phyloP scores from a whole-genome alignment of 2,329 filamentous ascomycete species.

The Stachybotrys chlorohalonatus region DNA sequence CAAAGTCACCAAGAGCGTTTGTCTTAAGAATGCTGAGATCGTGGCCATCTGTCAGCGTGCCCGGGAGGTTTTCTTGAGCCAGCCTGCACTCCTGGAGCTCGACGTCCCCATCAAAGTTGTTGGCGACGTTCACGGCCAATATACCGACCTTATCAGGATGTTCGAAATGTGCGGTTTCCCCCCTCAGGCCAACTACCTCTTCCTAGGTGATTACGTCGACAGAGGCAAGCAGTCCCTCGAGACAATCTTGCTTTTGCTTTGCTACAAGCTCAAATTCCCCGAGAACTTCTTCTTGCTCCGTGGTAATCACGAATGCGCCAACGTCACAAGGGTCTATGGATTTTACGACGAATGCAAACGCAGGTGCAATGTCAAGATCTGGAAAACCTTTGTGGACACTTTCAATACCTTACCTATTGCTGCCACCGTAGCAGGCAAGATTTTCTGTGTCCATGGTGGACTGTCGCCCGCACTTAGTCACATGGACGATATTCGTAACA shows the following conservation, averaged over 20 bases:
- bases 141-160: slow-evolving; percentile 90
- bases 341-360: slow-evolving; percentile 99
- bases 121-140: slow-evolving; percentile 93
- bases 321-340: slow-evolving; percentile 89
- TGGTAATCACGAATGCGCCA: slow-evolving; percentile 95
- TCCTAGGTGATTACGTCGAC: slow-evolving; percentile 93
- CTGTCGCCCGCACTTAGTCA: slow-evolving; percentile 85
- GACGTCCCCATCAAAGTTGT: slow-evolving; percentile 96
- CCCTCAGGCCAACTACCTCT: slow-evolving; percentile 83
- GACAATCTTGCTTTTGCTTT: slow-evolving; percentile 84
- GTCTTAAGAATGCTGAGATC: slow-evolving; percentile 95
- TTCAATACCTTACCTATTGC: slow-evolving; percentile 96
- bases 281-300: slow-evolving; percentile 95
- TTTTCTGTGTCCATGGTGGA: slow-evolving; percentile 94
- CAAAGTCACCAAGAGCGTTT: slow-evolving; percentile 96
- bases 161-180: slow-evolving; percentile 99
- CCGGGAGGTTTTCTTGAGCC: slow-evolving; percentile 80
- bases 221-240: slow-evolving; percentile 92
- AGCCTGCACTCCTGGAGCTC: slow-evolving; percentile 85
- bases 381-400: slow-evolving; percentile 96
- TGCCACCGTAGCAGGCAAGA: slow-evolving; percentile 93
- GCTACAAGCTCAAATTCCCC: slow-evolving; percentile 95
- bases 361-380: slow-evolving; percentile 91
- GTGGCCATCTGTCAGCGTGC: slow-evolving; percentile 85
- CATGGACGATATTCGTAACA: slow-evolving; percentile 98